phyloP scores from a whole-genome alignment of 768 basidiomycete species.

The Podaxis pistillaris region DNA sequence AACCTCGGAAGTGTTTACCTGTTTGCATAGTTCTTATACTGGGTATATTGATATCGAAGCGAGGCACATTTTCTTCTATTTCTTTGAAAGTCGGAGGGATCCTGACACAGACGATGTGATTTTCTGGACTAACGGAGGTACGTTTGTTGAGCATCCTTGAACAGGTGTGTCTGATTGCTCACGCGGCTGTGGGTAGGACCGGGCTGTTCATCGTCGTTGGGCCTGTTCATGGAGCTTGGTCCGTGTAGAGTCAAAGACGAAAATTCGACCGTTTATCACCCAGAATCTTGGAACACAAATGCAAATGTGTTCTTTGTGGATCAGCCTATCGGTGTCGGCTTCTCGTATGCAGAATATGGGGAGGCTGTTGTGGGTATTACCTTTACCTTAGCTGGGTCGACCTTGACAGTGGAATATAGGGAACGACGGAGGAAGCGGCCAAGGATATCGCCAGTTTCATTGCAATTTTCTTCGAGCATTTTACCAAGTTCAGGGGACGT shows the following conservation, averaged over 20 bases:
- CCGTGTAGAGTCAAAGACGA: conserved; percentile 62
- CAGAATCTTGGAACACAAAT: conserved; percentile 66
- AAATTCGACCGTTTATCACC: conserved; percentile 51
- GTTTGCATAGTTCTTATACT: conserved; percentile 47
- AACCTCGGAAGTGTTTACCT: not conserved
- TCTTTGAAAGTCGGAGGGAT: conserved; percentile 68
- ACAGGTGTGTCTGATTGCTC: not conserved
- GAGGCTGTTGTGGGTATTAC: conserved; percentile 49
- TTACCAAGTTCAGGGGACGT: conserved; percentile 67
- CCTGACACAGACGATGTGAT: conserved; percentile 63
- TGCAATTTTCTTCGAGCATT: conserved; percentile 72
- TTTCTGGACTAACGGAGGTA: conserved; percentile 53
- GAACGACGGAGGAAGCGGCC: conserved; percentile 66
- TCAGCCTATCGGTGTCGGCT: conserved; percentile 61
- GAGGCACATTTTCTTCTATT: conserved; percentile 72
- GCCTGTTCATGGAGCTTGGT: conserved; percentile 30
- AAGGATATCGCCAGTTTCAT: conserved; percentile 72
- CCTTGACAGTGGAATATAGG: conserved; percentile 28
- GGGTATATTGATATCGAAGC: conserved; percentile 68
- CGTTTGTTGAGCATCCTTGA: not conserved
- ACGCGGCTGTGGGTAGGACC: not conserved
- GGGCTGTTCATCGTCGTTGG: conserved; percentile 11
- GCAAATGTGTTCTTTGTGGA: conserved; percentile 65
- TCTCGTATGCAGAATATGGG: conserved; percentile 63
- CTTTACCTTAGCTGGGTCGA: not conserved